Percentiles rank a stretch among this genome's conserved stretches.
phyloP scores from a whole-genome alignment of 371 early-diverging fungal species.

The Parasitella parasitica region DNA sequence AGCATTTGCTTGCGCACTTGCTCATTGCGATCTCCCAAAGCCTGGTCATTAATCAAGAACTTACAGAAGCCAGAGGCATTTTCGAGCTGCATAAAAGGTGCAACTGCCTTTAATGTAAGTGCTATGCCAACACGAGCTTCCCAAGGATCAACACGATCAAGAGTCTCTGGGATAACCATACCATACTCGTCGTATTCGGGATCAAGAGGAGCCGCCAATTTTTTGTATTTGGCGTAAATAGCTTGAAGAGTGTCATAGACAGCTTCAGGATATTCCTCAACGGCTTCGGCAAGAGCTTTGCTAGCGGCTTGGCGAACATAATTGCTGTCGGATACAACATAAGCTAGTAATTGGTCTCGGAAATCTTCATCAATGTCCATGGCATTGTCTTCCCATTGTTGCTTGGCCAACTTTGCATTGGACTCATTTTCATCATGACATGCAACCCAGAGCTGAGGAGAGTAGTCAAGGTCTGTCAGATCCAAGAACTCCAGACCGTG shows the following conservation, averaged over 20 bases:
- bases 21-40: constrained; percentile 84
- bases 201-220: constrained; percentile 72
- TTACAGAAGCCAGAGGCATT: constrained; percentile 62
- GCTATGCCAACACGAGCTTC: constrained; percentile 84
- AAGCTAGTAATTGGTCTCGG: constrained; percentile 52
- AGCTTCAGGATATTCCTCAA: constrained; percentile 54
- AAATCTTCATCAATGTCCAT: constrained; percentile 62
- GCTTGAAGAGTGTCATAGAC: constrained; percentile 45
- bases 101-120: constrained; percentile 68
- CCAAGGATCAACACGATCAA: constrained; percentile 81
- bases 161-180: constrained; percentile 83
- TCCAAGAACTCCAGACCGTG: constrained; percentile 71
- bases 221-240: constrained; percentile 57
- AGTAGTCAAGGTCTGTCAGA: constrained; percentile 66
- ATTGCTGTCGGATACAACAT: constrained; percentile 52
- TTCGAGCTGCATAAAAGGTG: constrained; percentile 60
- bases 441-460: constrained; percentile 65
- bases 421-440: constrained; percentile 70
- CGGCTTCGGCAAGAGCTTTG: constrained; percentile 66
- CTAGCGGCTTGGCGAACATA: constrained; percentile 75
- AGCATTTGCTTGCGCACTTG: constrained; percentile 85
- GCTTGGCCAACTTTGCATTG: constrained; percentile 68
- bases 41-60: constrained; percentile 81
- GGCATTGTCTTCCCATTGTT: constrained; percentile 80
- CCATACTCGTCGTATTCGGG: constrained; percentile 93